A percentile compares a stretch with the other conserved stretches of the same genome.
Evolutionary conservation across 1,284 basidiomycete genomes (phyloP).

Genomic region (Apiotrichum domesticum): DNA sequence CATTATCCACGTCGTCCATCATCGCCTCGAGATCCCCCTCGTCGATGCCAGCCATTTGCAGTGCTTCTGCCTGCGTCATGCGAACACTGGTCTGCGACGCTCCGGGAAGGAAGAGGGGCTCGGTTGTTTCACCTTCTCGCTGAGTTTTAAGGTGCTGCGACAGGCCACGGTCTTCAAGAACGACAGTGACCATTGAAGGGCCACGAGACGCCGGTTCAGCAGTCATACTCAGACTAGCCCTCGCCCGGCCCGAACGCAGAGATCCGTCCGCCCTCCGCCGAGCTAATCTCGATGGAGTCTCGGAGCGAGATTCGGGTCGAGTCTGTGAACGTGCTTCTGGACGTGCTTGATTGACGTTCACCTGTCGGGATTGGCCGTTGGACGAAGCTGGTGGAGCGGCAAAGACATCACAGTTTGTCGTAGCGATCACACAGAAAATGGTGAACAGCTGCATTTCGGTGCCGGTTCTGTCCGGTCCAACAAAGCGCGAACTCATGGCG

Average conservation of each 20-base stretch:
- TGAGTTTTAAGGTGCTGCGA: background rate
- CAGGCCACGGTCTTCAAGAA: background rate
- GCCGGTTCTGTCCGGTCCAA: conserved; percentile 12
- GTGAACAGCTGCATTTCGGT: conserved; percentile 29
- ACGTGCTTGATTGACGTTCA: background rate
- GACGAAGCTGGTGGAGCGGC: background rate
- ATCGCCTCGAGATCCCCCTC: conserved; percentile 24
- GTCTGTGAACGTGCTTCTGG: background rate
- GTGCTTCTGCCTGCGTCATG: conserved; percentile 28
- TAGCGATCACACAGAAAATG: conserved; percentile 44
- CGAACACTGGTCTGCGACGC: conserved; percentile 9
- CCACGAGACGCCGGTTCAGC: no score
- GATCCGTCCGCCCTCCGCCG: background rate
- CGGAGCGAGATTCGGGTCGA: background rate
- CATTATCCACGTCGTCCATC: conserved; percentile 24
- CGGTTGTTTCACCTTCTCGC: background rate
- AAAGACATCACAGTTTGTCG: conserved; percentile 39
- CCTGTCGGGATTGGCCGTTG: background rate
- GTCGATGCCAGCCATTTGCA: conserved; percentile 26
- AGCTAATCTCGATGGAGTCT: background rate
- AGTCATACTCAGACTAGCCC: conserved; percentile 12
- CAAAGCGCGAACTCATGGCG: conserved; percentile 26
- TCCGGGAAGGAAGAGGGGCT: conserved; percentile 26
- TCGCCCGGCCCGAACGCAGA: conserved; percentile 7
- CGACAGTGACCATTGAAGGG: no score